phyloP scores from a whole-genome alignment of 2,329 filamentous ascomycete species.

The Metarhizium sp. region DNA sequence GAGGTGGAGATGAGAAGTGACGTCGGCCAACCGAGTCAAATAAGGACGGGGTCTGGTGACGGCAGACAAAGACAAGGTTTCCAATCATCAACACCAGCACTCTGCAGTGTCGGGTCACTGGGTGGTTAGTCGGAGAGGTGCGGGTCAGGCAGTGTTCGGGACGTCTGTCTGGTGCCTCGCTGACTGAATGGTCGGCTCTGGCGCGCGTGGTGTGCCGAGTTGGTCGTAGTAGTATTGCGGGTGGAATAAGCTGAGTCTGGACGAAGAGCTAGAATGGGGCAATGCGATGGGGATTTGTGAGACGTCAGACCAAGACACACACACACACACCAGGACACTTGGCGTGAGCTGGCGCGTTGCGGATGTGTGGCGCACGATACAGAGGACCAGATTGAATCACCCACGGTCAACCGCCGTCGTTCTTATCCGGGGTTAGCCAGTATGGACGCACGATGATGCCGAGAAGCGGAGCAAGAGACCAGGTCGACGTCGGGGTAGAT shows the following conservation, averaged over 20 bases:
- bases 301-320: neutral
- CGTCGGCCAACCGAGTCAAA: constrained; percentile 17
- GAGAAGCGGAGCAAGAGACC: neutral
- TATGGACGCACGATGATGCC: constrained; percentile 1
- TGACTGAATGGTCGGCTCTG: too few relatives aligned
- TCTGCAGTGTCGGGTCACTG: constrained; percentile 5
- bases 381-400: constrained; percentile 8
- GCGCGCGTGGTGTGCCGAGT: too few relatives aligned
- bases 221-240: too few relatives aligned
- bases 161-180: neutral
- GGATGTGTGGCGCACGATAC: constrained; percentile 1
- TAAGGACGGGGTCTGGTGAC: constrained; percentile 19
- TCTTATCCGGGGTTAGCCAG: neutral
- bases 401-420: constrained; percentile 1
- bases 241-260: too few relatives aligned
- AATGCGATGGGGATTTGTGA: neutral
- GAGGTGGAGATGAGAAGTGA: constrained; percentile 10
- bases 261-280: too few relatives aligned
- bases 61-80: constrained; percentile 12
- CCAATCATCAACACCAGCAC: constrained; percentile 6
- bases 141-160: neutral
- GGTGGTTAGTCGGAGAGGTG: constrained; percentile 1
- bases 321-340: neutral
- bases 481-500: neutral
- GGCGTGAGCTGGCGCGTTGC: neutral